Base-by-base conservation (phyloP, 345 rosid genomes). In the Durio zibethinus region DNA sequence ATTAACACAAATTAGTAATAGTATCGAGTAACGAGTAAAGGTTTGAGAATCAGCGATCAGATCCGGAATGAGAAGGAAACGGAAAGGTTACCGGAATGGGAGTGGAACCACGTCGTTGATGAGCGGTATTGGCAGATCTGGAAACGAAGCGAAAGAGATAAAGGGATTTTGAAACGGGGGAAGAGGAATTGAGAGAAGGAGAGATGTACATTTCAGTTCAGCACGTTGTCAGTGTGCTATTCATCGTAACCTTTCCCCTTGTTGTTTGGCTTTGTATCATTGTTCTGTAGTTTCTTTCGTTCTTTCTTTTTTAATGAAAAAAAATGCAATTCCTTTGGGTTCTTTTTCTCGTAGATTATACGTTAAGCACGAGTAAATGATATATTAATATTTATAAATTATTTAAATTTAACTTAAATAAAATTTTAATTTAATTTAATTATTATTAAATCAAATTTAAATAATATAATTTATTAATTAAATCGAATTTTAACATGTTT, bases 81-180 rank as follows among this genome's bases (percentile, higher is more conserved):
- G 45, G 45, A 33, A 33, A 53, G 10, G 31, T 33, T 72, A 53
- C 75, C 75, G 33, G 43, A 52, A 52, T 50, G 5, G 14, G 31
- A 38, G 36, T 11, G 20, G 57, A 52, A 52, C 47, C 7, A 52
- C 62, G 75, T 53, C 75, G 45, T 5, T 10, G 45, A 20, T 0
- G 16, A 0, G 20, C 75, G n/a, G 59, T 52, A 14, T 2, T 29
- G 29, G 42, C 77, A 61, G 77, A 75, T 75, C 77, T 61, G 77
- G 20, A 43, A 31, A 45, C 29, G 52, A 21, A 42, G 18, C 18
- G 42, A 23, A 40, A 42, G 11, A 43, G 52, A 42, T 9, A 23
- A 48, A 38, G 15, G 54, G n/a, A 40, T 62, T 70, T 47, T 27
- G 54, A 45, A 74, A 7, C 3, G 31, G n/a, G 33, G 0, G 3